phyloP scores from a whole-genome alignment of 108 stramenopile genomes.

The Discostella stelligeroides region DNA sequence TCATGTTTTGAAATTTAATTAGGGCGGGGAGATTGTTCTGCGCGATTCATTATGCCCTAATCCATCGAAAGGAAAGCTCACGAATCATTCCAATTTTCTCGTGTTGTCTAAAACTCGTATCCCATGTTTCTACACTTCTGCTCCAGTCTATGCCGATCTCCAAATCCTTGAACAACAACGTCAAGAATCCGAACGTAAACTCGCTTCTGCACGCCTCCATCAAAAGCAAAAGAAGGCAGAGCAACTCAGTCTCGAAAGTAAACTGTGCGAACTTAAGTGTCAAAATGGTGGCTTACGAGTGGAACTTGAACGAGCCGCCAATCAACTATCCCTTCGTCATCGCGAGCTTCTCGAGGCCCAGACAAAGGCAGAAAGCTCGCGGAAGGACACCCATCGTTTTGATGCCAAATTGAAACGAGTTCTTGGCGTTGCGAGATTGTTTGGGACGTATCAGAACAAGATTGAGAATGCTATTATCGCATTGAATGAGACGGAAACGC shows the following conservation, averaged over 20 bases:
- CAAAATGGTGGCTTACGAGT: slow-evolving; percentile 70
- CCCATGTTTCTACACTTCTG: background rate
- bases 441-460: slow-evolving; percentile 47
- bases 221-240: slow-evolving; percentile 67
- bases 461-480: slow-evolving; percentile 52
- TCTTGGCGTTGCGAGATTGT: slow-evolving; percentile 48
- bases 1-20: too few species aligned
- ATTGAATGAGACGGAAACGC: slow-evolving; percentile 44
- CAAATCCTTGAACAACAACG: slow-evolving; percentile 83
- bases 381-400: slow-evolving; percentile 58
- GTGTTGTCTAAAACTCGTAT: background rate
- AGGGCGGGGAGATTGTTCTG: too few species aligned
- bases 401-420: slow-evolving; percentile 62
- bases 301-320: slow-evolving; percentile 55
- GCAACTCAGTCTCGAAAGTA: slow-evolving; percentile 52
- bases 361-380: slow-evolving; percentile 40
- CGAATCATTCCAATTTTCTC: background rate
- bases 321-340: slow-evolving; percentile 56
- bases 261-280: slow-evolving; percentile 71
- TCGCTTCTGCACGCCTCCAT: slow-evolving; percentile 54
- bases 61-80: too few species aligned
- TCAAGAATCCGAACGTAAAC: slow-evolving; percentile 73
- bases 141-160: slow-evolving; percentile 75
- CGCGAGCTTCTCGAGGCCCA: slow-evolving; percentile 56
- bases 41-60: background rate